Conservation (phyloP, 139 green algal genomes). For the Chlorella sp. region DNA sequence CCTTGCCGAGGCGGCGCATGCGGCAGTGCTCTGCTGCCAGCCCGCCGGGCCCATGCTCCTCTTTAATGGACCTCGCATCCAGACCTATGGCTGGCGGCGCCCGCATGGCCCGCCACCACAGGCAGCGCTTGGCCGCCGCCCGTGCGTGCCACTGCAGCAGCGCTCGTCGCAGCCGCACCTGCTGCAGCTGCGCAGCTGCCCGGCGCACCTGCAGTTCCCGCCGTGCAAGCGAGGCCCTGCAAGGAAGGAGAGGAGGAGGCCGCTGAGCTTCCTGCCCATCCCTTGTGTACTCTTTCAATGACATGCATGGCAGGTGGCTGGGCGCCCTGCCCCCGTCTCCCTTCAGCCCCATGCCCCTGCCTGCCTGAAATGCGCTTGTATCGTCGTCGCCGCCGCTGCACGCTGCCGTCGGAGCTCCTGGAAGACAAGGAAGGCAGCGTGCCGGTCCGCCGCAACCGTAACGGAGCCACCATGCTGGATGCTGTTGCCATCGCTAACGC, state of each 20-base stretch:
- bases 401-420: not conserved
- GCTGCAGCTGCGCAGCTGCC: not conserved
- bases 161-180: not conserved
- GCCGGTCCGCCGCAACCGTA: not conserved
- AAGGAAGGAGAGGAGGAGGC: not conserved
- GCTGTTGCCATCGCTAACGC: not conserved
- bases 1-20: not conserved
- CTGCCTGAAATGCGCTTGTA: conserved; percentile 12
- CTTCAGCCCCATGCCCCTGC: not conserved
- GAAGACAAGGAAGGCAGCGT: not conserved
- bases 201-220: not conserved
- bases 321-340: too few relatives aligned
- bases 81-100: not conserved
- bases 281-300: not conserved
- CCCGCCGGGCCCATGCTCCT: not conserved
- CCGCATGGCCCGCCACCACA: not conserved
- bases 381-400: not conserved
- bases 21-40: not conserved
- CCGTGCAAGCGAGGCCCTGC: not conserved
- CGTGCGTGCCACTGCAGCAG: not conserved
- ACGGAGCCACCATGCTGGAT: not conserved
- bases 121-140: not conserved
- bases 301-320: not conserved
- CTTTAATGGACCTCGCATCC: not conserved
- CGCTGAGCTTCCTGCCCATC: not conserved